A percentile compares a stretch with the other conserved stretches of the same genome.
These are phyloP conservation scores for Thelonectria olida DNA, from an alignment of 2,329 filamentous ascomycete genomes.

Conservation along the genomic window DNA sequence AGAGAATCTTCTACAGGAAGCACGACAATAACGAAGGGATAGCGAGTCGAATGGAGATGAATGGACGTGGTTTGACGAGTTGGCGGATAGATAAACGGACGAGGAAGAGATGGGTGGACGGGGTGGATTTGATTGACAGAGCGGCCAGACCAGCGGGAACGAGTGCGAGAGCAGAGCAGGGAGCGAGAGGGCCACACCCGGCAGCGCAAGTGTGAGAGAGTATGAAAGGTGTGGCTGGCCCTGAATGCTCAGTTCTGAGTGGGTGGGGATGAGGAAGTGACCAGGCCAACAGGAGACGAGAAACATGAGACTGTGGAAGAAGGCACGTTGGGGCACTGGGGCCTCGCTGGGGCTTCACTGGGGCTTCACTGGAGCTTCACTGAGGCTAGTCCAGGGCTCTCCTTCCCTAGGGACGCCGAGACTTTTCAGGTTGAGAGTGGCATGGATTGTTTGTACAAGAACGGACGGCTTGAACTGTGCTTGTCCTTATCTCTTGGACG, in stretches of 20 bases:
- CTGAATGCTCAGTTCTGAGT: slow-evolving; percentile 21
- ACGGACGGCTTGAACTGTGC: no score
- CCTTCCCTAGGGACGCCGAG: not conserved
- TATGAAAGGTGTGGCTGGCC: slow-evolving; percentile 5
- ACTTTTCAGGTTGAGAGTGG: not conserved
- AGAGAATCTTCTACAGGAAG: slow-evolving; percentile 2
- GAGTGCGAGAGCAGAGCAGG: not conserved
- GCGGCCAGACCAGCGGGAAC: slow-evolving; percentile 4
- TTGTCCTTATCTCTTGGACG: no score
- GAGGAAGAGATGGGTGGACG: slow-evolving; percentile 2
- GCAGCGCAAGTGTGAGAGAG: not conserved
- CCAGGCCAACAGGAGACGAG: slow-evolving; percentile 35
- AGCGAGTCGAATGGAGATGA: slow-evolving; percentile 9
- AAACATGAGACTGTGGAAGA: slow-evolving; percentile 14
- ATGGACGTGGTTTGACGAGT: slow-evolving; percentile 1
- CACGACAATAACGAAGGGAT: slow-evolving; percentile 12
- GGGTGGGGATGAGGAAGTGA: slow-evolving; percentile 3
- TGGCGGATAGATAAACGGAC: slow-evolving; percentile 9
- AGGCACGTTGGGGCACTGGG: not conserved
- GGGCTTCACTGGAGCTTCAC: not conserved
- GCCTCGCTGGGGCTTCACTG: not conserved
- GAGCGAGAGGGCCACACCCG: not conserved
- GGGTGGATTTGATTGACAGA: slow-evolving; percentile 5
- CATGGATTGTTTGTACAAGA: not conserved
- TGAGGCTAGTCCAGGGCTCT: not conserved